Conservation (phyloP, 805 yeast genomes). For the Yarrowia sp. region DNA sequence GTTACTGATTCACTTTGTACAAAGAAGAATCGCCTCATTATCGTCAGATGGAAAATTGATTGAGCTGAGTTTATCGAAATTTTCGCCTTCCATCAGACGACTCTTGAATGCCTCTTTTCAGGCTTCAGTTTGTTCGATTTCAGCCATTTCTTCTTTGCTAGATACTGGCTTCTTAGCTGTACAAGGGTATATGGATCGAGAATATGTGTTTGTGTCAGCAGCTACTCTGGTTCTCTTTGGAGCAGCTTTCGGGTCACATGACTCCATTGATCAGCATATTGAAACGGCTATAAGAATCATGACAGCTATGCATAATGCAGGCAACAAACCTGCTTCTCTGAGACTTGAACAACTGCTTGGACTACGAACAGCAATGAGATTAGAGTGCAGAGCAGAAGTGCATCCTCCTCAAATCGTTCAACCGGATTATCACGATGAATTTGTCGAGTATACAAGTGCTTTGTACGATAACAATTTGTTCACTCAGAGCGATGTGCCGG, state of each 20-base stretch:
- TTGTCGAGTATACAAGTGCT: not conserved
- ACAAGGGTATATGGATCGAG: slow-evolving; percentile 34
- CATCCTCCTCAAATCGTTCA: not conserved
- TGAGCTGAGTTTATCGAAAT: slow-evolving; percentile 27
- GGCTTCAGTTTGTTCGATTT: slow-evolving; percentile 34
- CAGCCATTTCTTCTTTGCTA: slow-evolving; percentile 27
- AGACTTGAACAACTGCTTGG: slow-evolving; percentile 30
- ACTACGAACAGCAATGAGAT: slow-evolving; percentile 28
- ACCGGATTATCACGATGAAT: not conserved
- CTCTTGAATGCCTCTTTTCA: slow-evolving; percentile 33
- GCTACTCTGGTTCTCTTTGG: slow-evolving; percentile 33
- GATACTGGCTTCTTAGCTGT: slow-evolving; percentile 28
- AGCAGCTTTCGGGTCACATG: slow-evolving; percentile 31
- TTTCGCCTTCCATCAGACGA: slow-evolving; percentile 29
- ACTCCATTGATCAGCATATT: slow-evolving; percentile 29
- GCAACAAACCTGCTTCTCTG: slow-evolving; percentile 29
- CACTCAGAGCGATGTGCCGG: not conserved
- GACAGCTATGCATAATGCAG: slow-evolving; percentile 28
- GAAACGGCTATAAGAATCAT: slow-evolving; percentile 30
- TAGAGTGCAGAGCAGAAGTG: not conserved
- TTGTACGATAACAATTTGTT: slow-evolving; percentile 6
- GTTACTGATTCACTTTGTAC: slow-evolving; percentile 32
- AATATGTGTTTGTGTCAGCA: slow-evolving; percentile 33
- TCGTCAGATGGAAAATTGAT: slow-evolving; percentile 27
- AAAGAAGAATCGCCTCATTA: slow-evolving; percentile 29